Evolutionary conservation across 768 basidiomycete genomes (phyloP).

Genomic region (Lentinus brumalis): DNA sequence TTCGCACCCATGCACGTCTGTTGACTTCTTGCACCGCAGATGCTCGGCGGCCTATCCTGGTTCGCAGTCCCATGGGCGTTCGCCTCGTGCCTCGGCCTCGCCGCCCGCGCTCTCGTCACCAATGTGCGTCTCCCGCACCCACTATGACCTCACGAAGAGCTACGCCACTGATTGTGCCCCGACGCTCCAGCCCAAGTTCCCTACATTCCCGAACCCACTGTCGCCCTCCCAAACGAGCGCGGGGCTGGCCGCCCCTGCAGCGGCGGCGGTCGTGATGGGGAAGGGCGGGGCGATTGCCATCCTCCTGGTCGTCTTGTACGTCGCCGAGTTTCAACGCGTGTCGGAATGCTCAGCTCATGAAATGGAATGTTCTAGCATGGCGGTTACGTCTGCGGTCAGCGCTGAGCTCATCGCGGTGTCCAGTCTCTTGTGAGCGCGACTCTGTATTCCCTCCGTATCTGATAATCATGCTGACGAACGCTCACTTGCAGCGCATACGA

Average conservation of each 20-base stretch:
- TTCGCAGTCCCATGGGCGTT: slow-evolving; percentile 46
- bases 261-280: slow-evolving; percentile 38
- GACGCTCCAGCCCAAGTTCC: slow-evolving; percentile 46
- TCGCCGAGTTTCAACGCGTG: background rate
- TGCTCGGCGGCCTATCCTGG: slow-evolving; percentile 62
- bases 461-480: background rate
- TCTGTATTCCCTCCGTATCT: background rate
- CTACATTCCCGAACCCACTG: slow-evolving; percentile 44
- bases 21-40: slow-evolving; percentile 30
- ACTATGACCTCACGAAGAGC: background rate
- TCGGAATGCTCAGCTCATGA: slow-evolving; percentile 19
- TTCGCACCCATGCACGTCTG: background rate
- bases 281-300: slow-evolving; percentile 39
- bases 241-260: slow-evolving; percentile 39
- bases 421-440: slow-evolving; percentile 36
- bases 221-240: slow-evolving; percentile 41
- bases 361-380: slow-evolving; percentile 41
- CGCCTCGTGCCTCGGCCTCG: slow-evolving; percentile 45
- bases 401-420: slow-evolving; percentile 40
- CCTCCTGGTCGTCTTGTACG: slow-evolving; percentile 35
- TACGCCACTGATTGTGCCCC: background rate
- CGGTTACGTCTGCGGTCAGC: slow-evolving; percentile 38
- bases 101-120: slow-evolving; percentile 32
- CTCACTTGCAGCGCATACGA: slow-evolving; percentile 43
- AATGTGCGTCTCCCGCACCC: slow-evolving; percentile 28